phyloP scores from a whole-genome alignment of 2,329 filamentous ascomycete species.

The Neocatenulostroma microsporum region DNA sequence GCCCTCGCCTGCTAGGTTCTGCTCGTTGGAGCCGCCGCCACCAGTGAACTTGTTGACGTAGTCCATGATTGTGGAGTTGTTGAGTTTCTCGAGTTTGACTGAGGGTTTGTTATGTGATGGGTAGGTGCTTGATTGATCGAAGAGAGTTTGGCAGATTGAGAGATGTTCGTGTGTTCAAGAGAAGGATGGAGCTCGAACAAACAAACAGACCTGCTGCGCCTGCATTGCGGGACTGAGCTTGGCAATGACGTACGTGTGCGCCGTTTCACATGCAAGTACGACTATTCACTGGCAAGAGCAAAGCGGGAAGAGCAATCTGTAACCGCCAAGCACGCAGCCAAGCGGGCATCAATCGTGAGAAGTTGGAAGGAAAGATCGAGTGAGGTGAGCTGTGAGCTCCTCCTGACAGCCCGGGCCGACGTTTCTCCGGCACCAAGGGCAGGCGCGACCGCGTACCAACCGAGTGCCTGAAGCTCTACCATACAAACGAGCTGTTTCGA shows the following conservation, averaged over 20 bases:
- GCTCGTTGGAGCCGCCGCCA: constrained; percentile 29
- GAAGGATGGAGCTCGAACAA: background rate
- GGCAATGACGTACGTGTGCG: background rate
- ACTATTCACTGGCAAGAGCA: background rate
- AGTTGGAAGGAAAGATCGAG: background rate
- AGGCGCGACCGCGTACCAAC: too few relatives aligned
- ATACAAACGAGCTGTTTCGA: constrained; percentile 1
- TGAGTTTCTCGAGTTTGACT: too few relatives aligned
- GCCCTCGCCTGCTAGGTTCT: constrained; percentile 18
- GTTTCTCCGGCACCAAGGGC: too few relatives aligned
- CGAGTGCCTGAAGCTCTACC: too few relatives aligned
- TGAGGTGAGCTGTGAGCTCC: too few relatives aligned
- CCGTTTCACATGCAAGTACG: background rate
- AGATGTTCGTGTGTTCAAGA: constrained; percentile 9
- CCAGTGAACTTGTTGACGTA: constrained; percentile 42
- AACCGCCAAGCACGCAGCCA: background rate
- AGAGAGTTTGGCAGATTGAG: background rate
- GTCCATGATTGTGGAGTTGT: constrained; percentile 33
- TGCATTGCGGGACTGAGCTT: background rate
- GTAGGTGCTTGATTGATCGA: constrained; percentile 3
- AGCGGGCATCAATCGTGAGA: background rate
- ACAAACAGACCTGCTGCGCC: background rate
- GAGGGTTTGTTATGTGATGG: background rate
- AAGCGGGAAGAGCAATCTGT: background rate
- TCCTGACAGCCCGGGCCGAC: too few relatives aligned